These are phyloP conservation scores for Aspergillus floridensis DNA, from an alignment of 2,329 filamentous ascomycete species.

Conservation along the genomic window DNA sequence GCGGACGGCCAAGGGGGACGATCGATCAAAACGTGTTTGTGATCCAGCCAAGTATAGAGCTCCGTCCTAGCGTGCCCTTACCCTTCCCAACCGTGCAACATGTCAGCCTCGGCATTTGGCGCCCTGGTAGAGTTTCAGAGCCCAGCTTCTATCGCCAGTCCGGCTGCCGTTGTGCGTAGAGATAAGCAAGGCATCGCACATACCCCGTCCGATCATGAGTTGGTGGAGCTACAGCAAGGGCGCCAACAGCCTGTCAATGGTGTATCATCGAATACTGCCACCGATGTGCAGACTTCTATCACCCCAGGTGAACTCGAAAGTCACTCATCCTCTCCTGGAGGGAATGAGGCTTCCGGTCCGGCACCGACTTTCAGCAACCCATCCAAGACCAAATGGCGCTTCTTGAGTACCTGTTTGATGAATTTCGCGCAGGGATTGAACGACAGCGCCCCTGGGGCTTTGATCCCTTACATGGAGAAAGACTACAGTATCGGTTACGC, in stretches of 20 bases:
- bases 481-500: slow-evolving; percentile 75
- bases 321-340: slow-evolving; percentile 10
- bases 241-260: background rate
- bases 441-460: slow-evolving; percentile 71
- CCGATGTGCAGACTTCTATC: slow-evolving; percentile 10
- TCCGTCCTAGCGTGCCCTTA: background rate
- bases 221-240: slow-evolving; percentile 19
- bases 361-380: slow-evolving; percentile 12
- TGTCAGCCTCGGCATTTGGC: slow-evolving; percentile 38
- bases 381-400: slow-evolving; percentile 64
- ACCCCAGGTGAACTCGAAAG: slow-evolving; percentile 29
- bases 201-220: slow-evolving; percentile 21
- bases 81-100: slow-evolving; percentile 17
- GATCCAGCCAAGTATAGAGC: background rate
- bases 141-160: slow-evolving; percentile 33
- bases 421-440: slow-evolving; percentile 69
- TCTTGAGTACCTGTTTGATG: slow-evolving; percentile 63
- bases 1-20: background rate
- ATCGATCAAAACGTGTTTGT: background rate
- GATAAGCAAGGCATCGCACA: slow-evolving; percentile 21
- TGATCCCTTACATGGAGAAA: slow-evolving; percentile 77
- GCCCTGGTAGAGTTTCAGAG: slow-evolving; percentile 46
- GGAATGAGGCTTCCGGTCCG: slow-evolving; percentile 29
- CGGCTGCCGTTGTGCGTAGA: slow-evolving; percentile 36
- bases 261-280: background rate